phyloP scores from a whole-genome alignment of 495 filamentous ascomycete genomes.

The Xylaria venustula region DNA sequence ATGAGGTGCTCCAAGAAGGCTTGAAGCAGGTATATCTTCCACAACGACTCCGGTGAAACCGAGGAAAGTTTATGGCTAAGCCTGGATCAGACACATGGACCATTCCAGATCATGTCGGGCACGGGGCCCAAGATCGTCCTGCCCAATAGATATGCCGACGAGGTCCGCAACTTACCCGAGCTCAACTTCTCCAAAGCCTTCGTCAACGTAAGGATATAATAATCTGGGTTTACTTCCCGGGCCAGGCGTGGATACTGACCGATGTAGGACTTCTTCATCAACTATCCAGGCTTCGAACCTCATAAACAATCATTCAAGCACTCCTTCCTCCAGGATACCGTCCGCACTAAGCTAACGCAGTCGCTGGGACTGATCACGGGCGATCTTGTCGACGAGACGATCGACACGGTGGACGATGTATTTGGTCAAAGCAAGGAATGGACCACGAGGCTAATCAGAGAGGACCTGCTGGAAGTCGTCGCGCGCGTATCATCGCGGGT shows the following conservation, averaged over 20 bases:
- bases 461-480: slow-evolving; percentile 39
- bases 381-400: slow-evolving; percentile 45
- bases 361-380: slow-evolving; percentile 40
- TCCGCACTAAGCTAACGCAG: slow-evolving; percentile 48
- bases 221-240: not conserved
- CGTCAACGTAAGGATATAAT: slow-evolving; percentile 31
- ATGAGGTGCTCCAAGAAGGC: slow-evolving; percentile 22
- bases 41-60: not conserved
- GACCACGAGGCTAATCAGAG: slow-evolving; percentile 19
- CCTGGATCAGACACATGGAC: slow-evolving; percentile 12
- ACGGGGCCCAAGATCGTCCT: slow-evolving; percentile 40
- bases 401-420: slow-evolving; percentile 35
- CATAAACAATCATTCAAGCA: slow-evolving; percentile 27
- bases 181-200: slow-evolving; percentile 41
- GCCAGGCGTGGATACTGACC: not conserved
- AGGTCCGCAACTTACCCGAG: slow-evolving; percentile 44
- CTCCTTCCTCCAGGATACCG: slow-evolving; percentile 36
- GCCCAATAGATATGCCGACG: slow-evolving; percentile 49
- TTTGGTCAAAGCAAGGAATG: slow-evolving; percentile 29
- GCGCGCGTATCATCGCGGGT: slow-evolving; percentile 46
- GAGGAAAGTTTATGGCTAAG: not conserved
- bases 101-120: slow-evolving; percentile 31
- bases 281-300: slow-evolving; percentile 47
- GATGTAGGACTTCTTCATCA: slow-evolving; percentile 43
- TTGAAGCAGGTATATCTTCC: slow-evolving; percentile 15